Conservation (phyloP, 2,329 filamentous ascomycete species). For the Sclerotinia subarctica region DNA sequence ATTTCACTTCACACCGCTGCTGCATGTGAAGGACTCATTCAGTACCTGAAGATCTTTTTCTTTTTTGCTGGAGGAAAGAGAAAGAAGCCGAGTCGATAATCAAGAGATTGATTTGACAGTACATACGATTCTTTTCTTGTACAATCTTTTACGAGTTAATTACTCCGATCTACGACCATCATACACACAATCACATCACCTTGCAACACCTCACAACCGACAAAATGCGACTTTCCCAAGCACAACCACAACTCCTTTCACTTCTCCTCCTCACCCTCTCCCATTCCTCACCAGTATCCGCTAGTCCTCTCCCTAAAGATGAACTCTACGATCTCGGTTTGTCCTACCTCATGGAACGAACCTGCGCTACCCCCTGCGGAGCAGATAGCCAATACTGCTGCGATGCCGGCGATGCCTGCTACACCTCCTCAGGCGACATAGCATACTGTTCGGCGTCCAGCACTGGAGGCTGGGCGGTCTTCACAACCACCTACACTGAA, state of each 20-base stretch:
- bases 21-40: slow-evolving; percentile 18
- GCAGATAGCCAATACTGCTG: slow-evolving; percentile 56
- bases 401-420: slow-evolving; percentile 46
- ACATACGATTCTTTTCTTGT: slow-evolving; percentile 6
- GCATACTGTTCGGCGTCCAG: slow-evolving; percentile 47
- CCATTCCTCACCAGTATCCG: slow-evolving; percentile 40
- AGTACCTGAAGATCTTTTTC: slow-evolving; percentile 15
- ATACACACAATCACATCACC: not conserved
- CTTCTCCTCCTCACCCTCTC: slow-evolving; percentile 43
- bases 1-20: slow-evolving; percentile 16
- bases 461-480: slow-evolving; percentile 32
- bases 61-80: not conserved
- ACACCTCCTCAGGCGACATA: slow-evolving; percentile 47
- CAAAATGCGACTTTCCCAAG: slow-evolving; percentile 41
- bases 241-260: slow-evolving; percentile 35
- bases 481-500: slow-evolving; percentile 54
- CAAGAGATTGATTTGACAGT: not conserved
- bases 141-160: slow-evolving; percentile 1
- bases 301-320: slow-evolving; percentile 51
- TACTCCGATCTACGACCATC: not conserved
- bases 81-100: not conserved
- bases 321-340: slow-evolving; percentile 47
- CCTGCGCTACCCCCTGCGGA: slow-evolving; percentile 54
- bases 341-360: slow-evolving; percentile 49
- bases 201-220: slow-evolving; percentile 14